Conservation (phyloP, 75 land plant genomes). For the Adiantum capillusveneris region DNA sequence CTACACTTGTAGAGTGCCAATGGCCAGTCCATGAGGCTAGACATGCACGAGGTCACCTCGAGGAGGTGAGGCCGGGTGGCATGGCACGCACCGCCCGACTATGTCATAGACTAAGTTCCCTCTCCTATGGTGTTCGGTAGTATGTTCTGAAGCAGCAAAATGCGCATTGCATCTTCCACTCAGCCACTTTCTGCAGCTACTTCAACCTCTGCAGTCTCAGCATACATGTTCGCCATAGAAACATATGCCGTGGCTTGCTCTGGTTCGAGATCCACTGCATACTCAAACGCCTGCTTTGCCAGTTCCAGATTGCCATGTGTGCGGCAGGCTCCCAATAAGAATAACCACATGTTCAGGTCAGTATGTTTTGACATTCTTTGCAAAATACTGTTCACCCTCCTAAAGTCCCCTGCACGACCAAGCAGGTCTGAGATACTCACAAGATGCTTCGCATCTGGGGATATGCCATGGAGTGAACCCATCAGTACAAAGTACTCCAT, state of each 20-base stretch:
- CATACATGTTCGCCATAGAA: conserved; percentile 5
- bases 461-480: conserved; percentile 19
- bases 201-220: not conserved
- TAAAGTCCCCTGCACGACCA: conserved; percentile 29
- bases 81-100: no score
- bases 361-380: not conserved
- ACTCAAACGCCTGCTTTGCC: not conserved
- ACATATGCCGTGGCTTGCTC: conserved; percentile 4
- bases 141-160: no score
- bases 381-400: not conserved
- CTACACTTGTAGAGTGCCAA: no score
- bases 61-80: no score
- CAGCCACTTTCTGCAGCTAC: no score
- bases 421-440: conserved; percentile 37
- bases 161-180: no score
- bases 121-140: no score
- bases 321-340: conserved; percentile 3
- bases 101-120: no score
- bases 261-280: conserved; percentile 3
- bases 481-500: conserved; percentile 31
- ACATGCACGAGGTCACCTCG: no score
- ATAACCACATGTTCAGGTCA: not conserved
- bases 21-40: no score
- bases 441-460: conserved; percentile 31
- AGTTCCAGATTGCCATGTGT: conserved; percentile 1